Conservation (phyloP, 371 early-diverging fungal genomes). For the Entomophthora muscae region DNA sequence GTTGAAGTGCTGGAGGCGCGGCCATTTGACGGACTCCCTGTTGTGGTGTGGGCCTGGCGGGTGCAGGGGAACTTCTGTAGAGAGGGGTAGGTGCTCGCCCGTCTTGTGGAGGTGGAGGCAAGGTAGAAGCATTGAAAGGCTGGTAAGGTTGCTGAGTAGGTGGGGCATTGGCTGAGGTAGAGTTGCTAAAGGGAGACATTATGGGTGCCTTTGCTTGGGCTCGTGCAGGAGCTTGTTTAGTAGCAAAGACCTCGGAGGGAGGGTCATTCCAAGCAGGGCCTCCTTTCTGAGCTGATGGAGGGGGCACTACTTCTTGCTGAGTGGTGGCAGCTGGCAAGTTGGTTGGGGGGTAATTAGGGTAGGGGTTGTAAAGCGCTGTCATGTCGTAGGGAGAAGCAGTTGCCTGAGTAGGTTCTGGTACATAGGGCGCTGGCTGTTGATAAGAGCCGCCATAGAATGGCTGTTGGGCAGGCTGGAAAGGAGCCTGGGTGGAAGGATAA, state of each 20-base stretch:
- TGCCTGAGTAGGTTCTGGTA: constrained; percentile 12
- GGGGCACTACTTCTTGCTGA: constrained; percentile 1
- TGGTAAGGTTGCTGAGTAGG: constrained; percentile 10
- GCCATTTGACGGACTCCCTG: background rate
- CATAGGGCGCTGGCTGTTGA: constrained; percentile 14
- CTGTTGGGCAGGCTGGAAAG: constrained; percentile 6
- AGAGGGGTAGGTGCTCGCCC: background rate
- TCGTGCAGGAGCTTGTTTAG: background rate
- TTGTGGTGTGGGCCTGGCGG: constrained; percentile 11
- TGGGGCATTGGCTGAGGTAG: constrained; percentile 10
- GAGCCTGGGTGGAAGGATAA: background rate
- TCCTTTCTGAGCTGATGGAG: constrained; percentile 9
- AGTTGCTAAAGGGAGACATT: constrained; percentile 11
- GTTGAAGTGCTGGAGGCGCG: constrained; percentile 14
- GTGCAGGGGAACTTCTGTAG: constrained; percentile 10
- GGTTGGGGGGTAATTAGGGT: constrained; percentile 4
- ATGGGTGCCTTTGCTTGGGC: constrained; percentile 11
- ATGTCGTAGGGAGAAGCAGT: background rate
- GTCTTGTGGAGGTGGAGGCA: constrained; percentile 9
- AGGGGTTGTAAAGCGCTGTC: constrained; percentile 3
- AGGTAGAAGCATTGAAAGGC: constrained; percentile 12
- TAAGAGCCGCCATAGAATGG: constrained; percentile 7
- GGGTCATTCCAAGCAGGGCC: constrained; percentile 14
- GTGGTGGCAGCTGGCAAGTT: background rate
- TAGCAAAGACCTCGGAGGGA: constrained; percentile 9